A percentile compares a stretch with the other conserved stretches of the same genome.
phyloP scores from a whole-genome alignment of 495 filamentous ascomycete species.

The Thozetella sp. region DNA sequence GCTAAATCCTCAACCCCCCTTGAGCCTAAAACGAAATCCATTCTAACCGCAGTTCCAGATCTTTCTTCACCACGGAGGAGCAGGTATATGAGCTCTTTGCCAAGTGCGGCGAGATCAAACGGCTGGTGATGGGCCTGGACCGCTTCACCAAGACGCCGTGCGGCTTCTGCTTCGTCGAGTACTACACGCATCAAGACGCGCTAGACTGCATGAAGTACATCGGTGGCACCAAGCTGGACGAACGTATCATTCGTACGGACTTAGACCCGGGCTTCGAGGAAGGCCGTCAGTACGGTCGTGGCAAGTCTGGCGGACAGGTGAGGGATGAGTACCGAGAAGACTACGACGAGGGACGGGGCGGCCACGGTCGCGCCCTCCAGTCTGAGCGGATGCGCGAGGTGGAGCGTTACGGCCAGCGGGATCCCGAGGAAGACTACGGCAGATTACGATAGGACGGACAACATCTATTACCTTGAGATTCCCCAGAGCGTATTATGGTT shows the following conservation, averaged over 20 bases:
- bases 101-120: conserved; percentile 97
- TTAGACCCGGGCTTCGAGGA: conserved; percentile 95
- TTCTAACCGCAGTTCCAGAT: conserved; percentile 50
- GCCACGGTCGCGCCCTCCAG: conserved; percentile 66
- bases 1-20: neutral
- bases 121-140: conserved; percentile 97
- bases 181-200: conserved; percentile 96
- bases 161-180: conserved; percentile 99
- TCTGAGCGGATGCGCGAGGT: conserved; percentile 62
- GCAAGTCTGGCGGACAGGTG: conserved; percentile 95
- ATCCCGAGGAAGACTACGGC: conserved; percentile 51
- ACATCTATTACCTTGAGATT: neutral
- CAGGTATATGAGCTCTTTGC: conserved; percentile 97
- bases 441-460: conserved; percentile 37
- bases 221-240: conserved; percentile 97
- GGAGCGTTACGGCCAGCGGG: conserved; percentile 33
- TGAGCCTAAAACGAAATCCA: neutral
- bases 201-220: conserved; percentile 98
- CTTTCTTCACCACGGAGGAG: conserved; percentile 99
- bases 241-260: conserved; percentile 96
- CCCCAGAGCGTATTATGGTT: too few relatives aligned
- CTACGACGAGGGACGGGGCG: conserved; percentile 92
- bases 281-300: conserved; percentile 86
- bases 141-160: conserved; percentile 96
- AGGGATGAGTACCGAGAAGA: conserved; percentile 97